Base-by-base conservation (phyloP, 2,329 filamentous ascomycete species). In the Aulographum hederae region DNA sequence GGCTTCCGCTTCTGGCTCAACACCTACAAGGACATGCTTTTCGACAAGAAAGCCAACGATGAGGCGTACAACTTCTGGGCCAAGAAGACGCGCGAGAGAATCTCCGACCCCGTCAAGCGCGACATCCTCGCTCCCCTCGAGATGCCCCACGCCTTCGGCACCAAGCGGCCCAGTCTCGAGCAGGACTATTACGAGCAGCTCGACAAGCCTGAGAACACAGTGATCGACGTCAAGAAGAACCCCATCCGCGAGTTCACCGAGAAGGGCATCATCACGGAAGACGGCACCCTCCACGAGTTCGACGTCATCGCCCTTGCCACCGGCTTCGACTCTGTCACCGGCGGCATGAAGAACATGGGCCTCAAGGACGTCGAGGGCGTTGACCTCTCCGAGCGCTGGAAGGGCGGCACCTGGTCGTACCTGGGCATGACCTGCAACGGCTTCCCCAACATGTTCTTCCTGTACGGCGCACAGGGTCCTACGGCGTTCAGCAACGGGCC, bases 51-150 rank as follows among this genome's bases (percentile, higher is more conserved):
- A 33, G 54, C 55, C 18, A 63, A 63, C 31, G 44, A 48, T 5
- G 45, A 54, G 31, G 54, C 56, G 2, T 63, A 61, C 41, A 47
- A 60, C 30, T 61, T 58, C 46, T 62, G 58, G 58, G 51, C 48
- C 3, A 56, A 57, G 45, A 55, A 56, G 42, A 52, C 52, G 3
- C 48, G 53, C 4, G 46, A 47, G 4, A 48, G 59, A 13, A 58
- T 63, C 34, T 46, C 48, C 18, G 53, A 61, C 37, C 48, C 54
- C 1, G 43, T 45, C 34, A 61, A 61, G 50, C 48, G 54, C 19
- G 57, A 60, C 27, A 51, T 61, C 10, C 45, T 63, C n/a, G 58
- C 57, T 5, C 59, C 59, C 0, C 41, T 54, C 12, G 45, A 57
- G 39, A 51, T 53, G 13, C 56, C 54, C 0, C 57, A 63, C 36